Conservation (phyloP, 1,139 yeast genomes). For the Sugiyamaella japonica region DNA sequence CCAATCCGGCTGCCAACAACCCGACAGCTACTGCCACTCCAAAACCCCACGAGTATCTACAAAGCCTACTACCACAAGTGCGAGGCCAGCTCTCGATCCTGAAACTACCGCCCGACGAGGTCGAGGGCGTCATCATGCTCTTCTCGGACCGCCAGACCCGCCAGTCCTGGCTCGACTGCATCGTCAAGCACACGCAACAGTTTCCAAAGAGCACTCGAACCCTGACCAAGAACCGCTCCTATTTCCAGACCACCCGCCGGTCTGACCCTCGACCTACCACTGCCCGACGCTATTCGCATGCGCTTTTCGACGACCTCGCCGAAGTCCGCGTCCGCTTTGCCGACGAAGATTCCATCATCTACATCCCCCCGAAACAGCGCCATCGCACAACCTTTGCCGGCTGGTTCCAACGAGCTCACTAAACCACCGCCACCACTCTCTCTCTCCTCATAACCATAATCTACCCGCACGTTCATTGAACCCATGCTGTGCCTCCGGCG, state of each 20-base stretch:
- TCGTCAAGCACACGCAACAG: constrained; percentile 11
- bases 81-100: constrained; percentile 4
- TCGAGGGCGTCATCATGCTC: constrained; percentile 11
- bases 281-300: constrained; percentile 17
- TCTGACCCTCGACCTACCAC: neutral
- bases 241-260: constrained; percentile 1
- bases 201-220: constrained; percentile 14
- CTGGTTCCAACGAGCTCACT: constrained; percentile 8
- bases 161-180: constrained; percentile 11
- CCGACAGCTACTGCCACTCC: constrained; percentile 1
- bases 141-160: constrained; percentile 11
- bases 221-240: constrained; percentile 10
- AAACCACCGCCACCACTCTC: neutral
- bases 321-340: constrained; percentile 15
- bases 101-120: constrained; percentile 8
- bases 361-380: constrained; percentile 7
- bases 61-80: constrained; percentile 6
- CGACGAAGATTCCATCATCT: constrained; percentile 3
- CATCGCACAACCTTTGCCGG: constrained; percentile 2
- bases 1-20: neutral
- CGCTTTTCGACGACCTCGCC: constrained; percentile 19
- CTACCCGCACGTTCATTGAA: neutral
- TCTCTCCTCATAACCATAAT: neutral
- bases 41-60: constrained; percentile 6
- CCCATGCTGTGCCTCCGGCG: neutral